phyloP scores from a whole-genome alignment of 257 asterid species.

The Plantago ovata region DNA sequence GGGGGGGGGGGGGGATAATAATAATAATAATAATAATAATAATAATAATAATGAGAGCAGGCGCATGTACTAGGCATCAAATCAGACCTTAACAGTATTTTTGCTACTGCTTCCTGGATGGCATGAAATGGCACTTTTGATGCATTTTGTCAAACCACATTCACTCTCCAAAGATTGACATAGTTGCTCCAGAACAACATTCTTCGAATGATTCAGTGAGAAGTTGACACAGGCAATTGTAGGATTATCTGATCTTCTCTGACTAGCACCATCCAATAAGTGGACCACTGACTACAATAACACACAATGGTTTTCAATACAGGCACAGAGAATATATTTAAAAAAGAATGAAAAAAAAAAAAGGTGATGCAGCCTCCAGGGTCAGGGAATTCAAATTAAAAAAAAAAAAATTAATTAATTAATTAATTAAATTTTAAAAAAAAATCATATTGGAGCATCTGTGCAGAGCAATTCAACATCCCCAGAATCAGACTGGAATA shows the following conservation, averaged over 20 bases:
- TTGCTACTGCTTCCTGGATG: conserved; percentile 42
- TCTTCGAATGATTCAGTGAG: conserved; percentile 41
- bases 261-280: conserved; percentile 29
- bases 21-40: too few species aligned
- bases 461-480: not conserved
- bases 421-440: too few species aligned
- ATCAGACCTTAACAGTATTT: conserved; percentile 44
- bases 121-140: conserved; percentile 37
- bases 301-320: conserved; percentile 15
- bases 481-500: conserved; percentile 1
- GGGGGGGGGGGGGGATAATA: too few species aligned
- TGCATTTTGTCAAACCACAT: conserved; percentile 48
- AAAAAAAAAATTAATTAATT: too few species aligned
- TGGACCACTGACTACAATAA: conserved; percentile 34
- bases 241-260: conserved; percentile 23
- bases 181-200: conserved; percentile 56
- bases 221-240: conserved; percentile 24
- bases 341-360: not conserved
- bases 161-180: conserved; percentile 43
- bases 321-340: conserved; percentile 10
- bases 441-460: conserved; percentile 8
- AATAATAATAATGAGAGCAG: too few species aligned
- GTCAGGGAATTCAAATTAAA: too few species aligned
- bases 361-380: not conserved
- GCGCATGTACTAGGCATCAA: not conserved